Evolutionary conservation across 495 filamentous ascomycete genomes (phyloP).

Genomic region (Tuber magnatum): DNA sequence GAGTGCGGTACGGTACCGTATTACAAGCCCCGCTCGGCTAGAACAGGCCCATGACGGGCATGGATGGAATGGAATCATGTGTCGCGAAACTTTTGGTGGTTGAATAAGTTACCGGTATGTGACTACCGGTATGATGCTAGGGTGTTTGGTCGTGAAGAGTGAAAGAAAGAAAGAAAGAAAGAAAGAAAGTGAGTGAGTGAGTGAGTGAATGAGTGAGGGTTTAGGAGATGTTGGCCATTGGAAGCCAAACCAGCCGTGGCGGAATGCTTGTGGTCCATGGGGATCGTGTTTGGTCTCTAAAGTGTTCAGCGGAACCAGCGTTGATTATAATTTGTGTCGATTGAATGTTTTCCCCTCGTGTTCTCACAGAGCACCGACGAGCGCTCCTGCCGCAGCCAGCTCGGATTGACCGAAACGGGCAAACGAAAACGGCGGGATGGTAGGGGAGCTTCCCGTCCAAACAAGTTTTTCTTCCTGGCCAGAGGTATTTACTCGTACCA

Average conservation of each 20-base stretch:
- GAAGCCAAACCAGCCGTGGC: background rate
- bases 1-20: background rate
- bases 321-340: too few relatives aligned
- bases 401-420: background rate
- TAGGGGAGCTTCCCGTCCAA: background rate
- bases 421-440: background rate
- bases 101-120: background rate
- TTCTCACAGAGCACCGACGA: background rate
- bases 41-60: background rate
- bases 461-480: background rate
- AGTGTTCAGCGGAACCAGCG: background rate
- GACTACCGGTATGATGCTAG: too few relatives aligned
- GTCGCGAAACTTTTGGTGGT: background rate
- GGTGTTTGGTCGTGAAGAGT: background rate
- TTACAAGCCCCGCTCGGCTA: background rate
- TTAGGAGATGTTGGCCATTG: background rate
- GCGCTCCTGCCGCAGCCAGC: background rate
- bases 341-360: background rate
- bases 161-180: background rate
- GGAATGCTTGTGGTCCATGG: background rate
- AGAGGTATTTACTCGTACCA: constrained; percentile 3
- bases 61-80: background rate
- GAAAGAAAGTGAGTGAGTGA: too few relatives aligned
- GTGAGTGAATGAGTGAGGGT: background rate
- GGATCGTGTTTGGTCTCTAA: background rate